These are phyloP conservation scores for Truncatella angustata DNA, from an alignment of 2,329 filamentous ascomycete species.

Conservation along the genomic window DNA sequence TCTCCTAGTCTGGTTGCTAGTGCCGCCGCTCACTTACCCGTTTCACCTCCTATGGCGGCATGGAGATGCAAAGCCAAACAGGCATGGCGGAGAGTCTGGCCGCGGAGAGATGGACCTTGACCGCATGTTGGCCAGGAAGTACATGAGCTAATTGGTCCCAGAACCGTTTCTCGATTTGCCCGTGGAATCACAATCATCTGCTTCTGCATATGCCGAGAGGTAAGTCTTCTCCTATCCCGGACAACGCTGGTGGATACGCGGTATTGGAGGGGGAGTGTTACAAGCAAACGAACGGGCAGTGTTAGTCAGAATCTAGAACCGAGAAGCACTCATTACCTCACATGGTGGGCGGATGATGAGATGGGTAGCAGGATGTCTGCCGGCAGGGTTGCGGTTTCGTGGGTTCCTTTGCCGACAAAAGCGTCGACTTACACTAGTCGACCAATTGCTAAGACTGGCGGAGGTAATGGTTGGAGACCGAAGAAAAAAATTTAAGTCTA, in stretches of 20 bases:
- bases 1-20: slow-evolving; percentile 9
- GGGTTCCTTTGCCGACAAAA: not conserved
- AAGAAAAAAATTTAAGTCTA: not conserved
- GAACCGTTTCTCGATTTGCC: slow-evolving; percentile 11
- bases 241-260: slow-evolving; percentile 29
- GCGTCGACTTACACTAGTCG: not conserved
- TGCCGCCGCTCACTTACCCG: slow-evolving; percentile 10
- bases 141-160: not conserved
- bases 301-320: not conserved
- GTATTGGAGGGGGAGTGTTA: slow-evolving; percentile 23
- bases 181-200: slow-evolving; percentile 17
- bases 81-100: slow-evolving; percentile 9
- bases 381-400: not conserved
- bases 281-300: slow-evolving; percentile 19
- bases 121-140: slow-evolving; percentile 1
- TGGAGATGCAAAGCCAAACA: slow-evolving; percentile 9
- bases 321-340: not conserved
- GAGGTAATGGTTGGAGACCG: not conserved
- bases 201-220: slow-evolving; percentile 40
- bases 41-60: slow-evolving; percentile 7
- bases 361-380: not conserved
- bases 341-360: not conserved
- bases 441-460: not conserved
- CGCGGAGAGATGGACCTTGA: slow-evolving; percentile 9
- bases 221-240: slow-evolving; percentile 29